Evolutionary conservation across 2,329 filamentous ascomycete species (phyloP).

Genomic region (Fusarium liriodendri): DNA sequence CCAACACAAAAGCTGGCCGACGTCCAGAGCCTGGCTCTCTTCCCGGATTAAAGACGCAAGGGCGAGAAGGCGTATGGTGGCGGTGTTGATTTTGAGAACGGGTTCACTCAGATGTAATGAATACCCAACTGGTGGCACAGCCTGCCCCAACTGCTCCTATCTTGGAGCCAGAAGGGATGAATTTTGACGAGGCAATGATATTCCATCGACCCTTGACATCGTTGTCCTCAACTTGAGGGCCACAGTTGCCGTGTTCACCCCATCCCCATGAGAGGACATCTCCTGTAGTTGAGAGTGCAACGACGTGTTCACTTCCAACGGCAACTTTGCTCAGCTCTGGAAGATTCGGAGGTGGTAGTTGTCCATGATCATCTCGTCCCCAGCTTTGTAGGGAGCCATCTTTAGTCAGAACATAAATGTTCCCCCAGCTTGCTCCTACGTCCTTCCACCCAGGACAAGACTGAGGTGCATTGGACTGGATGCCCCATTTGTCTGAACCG

Average conservation of each 20-base stretch:
- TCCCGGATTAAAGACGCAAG: conserved; percentile 49
- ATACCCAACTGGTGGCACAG: conserved; percentile 88
- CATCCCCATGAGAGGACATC: conserved; percentile 90
- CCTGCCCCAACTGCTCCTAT: conserved; percentile 80
- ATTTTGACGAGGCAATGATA: conserved; percentile 69
- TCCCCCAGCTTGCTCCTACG: conserved; percentile 84
- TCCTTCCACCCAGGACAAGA: conserved; percentile 70
- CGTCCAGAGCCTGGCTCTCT: conserved; percentile 62
- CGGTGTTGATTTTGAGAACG: conserved; percentile 12
- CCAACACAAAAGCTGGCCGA: conserved; percentile 82
- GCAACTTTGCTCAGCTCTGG: conserved; percentile 73
- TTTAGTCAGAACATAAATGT: conserved; percentile 75
- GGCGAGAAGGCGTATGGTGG: neutral
- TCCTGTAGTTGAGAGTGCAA: conserved; percentile 74
- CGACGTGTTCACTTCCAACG: conserved; percentile 89
- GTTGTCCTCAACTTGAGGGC: conserved; percentile 70
- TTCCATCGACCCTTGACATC: conserved; percentile 79
- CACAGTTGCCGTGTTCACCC: conserved; percentile 98
- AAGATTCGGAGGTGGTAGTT: conserved; percentile 74
- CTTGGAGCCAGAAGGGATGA: conserved; percentile 61
- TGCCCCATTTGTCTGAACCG: conserved; percentile 79
- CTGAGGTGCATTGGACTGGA: conserved; percentile 68
- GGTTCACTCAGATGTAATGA: conserved; percentile 41
- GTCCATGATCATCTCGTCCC: conserved; percentile 88
- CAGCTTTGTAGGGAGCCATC: conserved; percentile 75